Evolutionary conservation across 2,329 filamentous ascomycete genomes (phyloP), one percentile per base, ranked within the genome.

Genomic region (Fusarium floridanum): DNA sequence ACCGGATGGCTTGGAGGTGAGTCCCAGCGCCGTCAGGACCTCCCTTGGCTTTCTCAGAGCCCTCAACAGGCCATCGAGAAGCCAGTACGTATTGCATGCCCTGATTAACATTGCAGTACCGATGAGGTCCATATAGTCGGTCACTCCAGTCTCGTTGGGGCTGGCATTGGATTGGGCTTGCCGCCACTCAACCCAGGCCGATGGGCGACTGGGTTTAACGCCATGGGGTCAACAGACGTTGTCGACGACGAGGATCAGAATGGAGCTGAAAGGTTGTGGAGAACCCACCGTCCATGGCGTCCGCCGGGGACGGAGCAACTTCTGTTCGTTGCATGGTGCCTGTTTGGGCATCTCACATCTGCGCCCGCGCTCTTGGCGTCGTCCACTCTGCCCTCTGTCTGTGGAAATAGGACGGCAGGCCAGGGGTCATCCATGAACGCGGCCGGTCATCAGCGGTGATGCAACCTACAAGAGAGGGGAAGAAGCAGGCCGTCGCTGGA

Each of bases 361-460:
- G 63, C 65, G 72, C 64, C 64, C 66, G 66, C 68, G 37, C 66
- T 66, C 68, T 71, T 72, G 68, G 74, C 68, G 68, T 70, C 41
- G 56, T 76, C 65, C 48, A 41, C 63, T 68, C 62, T 60, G 34
- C 62, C 63, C 56, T 48, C 63, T 67, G 56, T 48, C 61, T 65
- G 64, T 69, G 71, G 68, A 61, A 73, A 67, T 61, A 24, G 55
- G 61, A 72, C 70, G 27, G 61, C 55, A 22, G 37, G 56, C 63
- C 72, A 77, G 68, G 76, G 76, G 66, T 68, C 61, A 70, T 55
- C 76, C 73, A 72, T 75, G 55, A 43, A 62, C 61, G 64, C 32
- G 65, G 65, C 56, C 71, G 68, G 67, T 65, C 67, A 75, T 65
- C 61, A 68, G 66, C 70, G 73, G 73, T 74, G 73, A 73, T 76